Evolutionary conservation across 2,329 filamentous ascomycete species (phyloP), one percentile per base, ranked within the genome.

Genomic region (Pseudogymnoascus sp.): DNA sequence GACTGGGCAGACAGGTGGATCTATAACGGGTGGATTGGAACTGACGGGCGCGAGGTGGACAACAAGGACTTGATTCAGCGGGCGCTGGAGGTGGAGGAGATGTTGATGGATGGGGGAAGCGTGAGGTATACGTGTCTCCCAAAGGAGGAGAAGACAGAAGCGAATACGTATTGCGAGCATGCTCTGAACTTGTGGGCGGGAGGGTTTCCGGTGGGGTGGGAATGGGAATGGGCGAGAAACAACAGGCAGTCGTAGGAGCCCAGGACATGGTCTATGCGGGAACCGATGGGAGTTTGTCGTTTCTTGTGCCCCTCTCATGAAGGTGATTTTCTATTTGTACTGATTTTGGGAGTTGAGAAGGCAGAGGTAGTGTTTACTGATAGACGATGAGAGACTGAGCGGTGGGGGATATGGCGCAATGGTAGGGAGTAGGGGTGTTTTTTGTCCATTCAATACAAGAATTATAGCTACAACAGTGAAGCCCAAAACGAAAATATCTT

Each of bases 1-100:
- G 50, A 56, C 33, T 56, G 50, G 50, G 50, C 50, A 2, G 50
- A 56, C 29, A 56, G 50, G n/a, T 56, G 50, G 50, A 56, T 56
- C 10, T 56, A 56, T 11, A 56, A 56, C 6, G 29, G 50, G 6
- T 56, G 50, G 50, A 35, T 56, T 14, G 50, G 50, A 35, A 56
- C 50, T 14, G 50, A 56, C 33, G 50, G 50, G 1, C 50, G 50
- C 50, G 50, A 56, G 50, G 50, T 56, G 7, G 50, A 56, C 10
- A 56, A 56, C 50, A 19, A 56, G 10, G 50, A 56, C 29, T 14
- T 56, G 29, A 56, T 56, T 21, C 19, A 33, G 6, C 29, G 50
- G 26, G 50, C 50, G 10, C 21, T 56, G 50, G 8, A 56, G 50
- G 50, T 56, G 50, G 50, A 56, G 50, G 50, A 56, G 26, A 35